Percentiles rank a stretch among this genome's conserved stretches.
phyloP scores from a whole-genome alignment of 2,329 filamentous ascomycete species.

The Amphichorda felina region DNA sequence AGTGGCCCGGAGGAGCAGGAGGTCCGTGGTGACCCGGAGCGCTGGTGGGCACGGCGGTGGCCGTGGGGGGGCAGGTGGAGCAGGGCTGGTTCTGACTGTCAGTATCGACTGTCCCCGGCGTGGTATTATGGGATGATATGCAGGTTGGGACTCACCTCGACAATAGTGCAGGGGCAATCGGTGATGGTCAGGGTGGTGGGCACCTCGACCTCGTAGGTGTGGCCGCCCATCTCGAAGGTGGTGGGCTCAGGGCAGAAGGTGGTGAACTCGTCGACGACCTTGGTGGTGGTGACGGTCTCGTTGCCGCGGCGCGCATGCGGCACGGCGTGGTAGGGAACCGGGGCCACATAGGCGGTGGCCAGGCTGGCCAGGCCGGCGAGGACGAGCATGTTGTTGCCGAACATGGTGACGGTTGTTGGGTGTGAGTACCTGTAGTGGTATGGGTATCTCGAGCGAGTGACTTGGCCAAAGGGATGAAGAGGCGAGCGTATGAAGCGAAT shows the following conservation, averaged over 20 bases:
- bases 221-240: constrained; percentile 34
- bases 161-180: constrained; percentile 38
- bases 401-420: constrained; percentile 10
- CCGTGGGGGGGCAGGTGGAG: not conserved
- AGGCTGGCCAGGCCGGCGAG: constrained; percentile 4
- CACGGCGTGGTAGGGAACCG: constrained; percentile 6
- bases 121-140: not conserved
- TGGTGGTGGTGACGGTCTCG: constrained; percentile 14
- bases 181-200: constrained; percentile 43
- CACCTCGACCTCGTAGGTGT: constrained; percentile 40
- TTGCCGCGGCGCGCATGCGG: not conserved
- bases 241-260: constrained; percentile 36
- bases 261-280: constrained; percentile 21
- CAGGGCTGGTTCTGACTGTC: not conserved
- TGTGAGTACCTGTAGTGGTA: not conserved
- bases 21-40: not conserved
- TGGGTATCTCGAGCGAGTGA: not conserved
- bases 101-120: not conserved
- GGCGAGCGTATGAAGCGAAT: too few relatives aligned
- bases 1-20: constrained; percentile 5
- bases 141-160: constrained; percentile 13
- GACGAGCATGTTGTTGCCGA: constrained; percentile 10
- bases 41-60: not conserved
- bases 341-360: constrained; percentile 5
- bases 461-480: not conserved